A percentile compares a stretch with the other conserved stretches of the same genome.
Conservation (phyloP, 257 asterid genomes). For the Nicotiana attenuata region DNA sequence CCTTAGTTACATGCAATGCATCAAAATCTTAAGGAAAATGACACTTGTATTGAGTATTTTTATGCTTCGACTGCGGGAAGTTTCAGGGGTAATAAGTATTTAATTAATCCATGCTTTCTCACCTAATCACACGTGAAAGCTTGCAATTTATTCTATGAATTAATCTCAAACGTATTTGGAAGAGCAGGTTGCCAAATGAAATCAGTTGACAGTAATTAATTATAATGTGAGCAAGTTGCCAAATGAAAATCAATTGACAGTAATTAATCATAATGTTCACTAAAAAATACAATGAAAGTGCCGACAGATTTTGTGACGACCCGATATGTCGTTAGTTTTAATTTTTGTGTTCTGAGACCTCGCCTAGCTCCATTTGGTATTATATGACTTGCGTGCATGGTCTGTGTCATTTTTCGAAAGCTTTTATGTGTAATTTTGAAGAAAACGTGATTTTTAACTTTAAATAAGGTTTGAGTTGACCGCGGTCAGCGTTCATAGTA, state of each 20-base stretch:
- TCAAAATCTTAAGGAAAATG: slow-evolving; percentile 12
- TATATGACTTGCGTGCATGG: too few relatives aligned
- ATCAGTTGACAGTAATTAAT: neutral
- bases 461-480: too few relatives aligned
- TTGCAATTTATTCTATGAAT: neutral
- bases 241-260: neutral
- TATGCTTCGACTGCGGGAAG: neutral
- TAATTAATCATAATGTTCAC: too few relatives aligned
- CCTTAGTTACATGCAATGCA: neutral
- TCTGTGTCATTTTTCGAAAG: too few relatives aligned
- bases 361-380: too few relatives aligned
- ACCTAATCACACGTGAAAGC: slow-evolving; percentile 9
- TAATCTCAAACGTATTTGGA: neutral
- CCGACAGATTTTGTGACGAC: too few relatives aligned
- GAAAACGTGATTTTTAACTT: too few relatives aligned
- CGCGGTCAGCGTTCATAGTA: too few relatives aligned
- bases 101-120: slow-evolving; percentile 21
- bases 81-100: neutral
- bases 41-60: slow-evolving; percentile 1
- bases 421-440: too few relatives aligned
- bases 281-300: too few relatives aligned
- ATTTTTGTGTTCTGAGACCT: too few relatives aligned
- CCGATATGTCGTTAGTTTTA: too few relatives aligned
- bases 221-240: neutral
- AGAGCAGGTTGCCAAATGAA: neutral